Evolutionary conservation across 148 eudicot genomes (phyloP).

Genomic region (Rhododendron griersonianum): DNA sequence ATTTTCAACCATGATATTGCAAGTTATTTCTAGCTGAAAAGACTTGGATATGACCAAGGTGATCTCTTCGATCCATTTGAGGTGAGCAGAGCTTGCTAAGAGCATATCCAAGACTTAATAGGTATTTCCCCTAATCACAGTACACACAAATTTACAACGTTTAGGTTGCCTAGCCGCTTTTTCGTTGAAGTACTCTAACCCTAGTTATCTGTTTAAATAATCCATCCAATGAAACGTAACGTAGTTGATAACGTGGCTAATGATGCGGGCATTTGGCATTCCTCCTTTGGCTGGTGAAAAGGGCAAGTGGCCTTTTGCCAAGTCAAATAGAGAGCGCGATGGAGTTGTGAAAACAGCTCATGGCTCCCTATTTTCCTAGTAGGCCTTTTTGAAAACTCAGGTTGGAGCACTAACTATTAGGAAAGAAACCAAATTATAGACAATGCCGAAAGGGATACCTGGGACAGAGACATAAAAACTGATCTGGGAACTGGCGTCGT

Average conservation of each 20-base stretch:
- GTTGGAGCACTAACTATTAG: neutral
- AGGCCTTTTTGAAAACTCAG: neutral
- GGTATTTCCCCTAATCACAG: neutral
- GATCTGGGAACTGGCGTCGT: slow-evolving; percentile 53
- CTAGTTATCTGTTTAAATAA: neutral
- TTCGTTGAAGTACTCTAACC: neutral
- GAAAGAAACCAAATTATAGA: neutral
- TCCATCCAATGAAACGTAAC: neutral
- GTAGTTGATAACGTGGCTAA: neutral
- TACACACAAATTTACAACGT: neutral
- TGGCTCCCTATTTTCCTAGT: neutral
- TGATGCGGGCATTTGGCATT: neutral
- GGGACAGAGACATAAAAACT: slow-evolving; percentile 85
- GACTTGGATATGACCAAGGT: neutral
- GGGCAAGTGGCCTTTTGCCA: neutral
- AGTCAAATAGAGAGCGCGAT: neutral
- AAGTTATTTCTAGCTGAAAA: neutral
- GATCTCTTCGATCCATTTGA: slow-evolving; percentile 1
- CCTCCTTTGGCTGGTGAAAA: neutral
- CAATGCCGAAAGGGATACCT: slow-evolving; percentile 35
- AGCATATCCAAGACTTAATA: neutral
- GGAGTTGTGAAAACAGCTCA: neutral
- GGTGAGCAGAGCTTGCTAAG: neutral
- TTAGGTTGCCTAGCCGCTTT: neutral
- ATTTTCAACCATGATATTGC: neutral